Conservation (phyloP, 2,329 filamentous ascomycete genomes). For the Tolypocladium tundrense region DNA sequence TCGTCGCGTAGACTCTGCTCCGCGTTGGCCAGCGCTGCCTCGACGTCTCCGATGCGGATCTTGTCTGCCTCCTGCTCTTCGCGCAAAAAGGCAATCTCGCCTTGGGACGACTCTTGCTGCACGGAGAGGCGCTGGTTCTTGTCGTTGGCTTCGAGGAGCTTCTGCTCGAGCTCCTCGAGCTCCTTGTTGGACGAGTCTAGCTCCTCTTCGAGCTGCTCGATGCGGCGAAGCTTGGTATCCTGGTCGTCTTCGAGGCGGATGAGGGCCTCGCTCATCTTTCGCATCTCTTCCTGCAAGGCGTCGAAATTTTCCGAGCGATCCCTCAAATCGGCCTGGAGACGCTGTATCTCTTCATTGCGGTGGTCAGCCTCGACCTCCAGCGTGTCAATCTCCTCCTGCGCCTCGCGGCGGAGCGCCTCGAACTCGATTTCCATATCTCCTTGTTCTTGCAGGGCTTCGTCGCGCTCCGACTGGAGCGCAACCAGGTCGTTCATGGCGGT, state of each 20-base stretch:
- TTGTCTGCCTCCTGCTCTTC: conserved; percentile 98
- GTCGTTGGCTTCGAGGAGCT: conserved; percentile 71
- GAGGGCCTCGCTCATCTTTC: conserved; percentile 77
- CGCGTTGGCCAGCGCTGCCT: conserved; percentile 69
- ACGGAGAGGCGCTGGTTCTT: conserved; percentile 84
- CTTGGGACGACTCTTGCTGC: conserved; percentile 84
- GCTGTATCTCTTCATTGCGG: conserved; percentile 59
- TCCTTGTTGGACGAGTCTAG: conserved; percentile 77
- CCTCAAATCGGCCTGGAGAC: conserved; percentile 60
- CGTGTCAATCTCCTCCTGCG: conserved; percentile 55
- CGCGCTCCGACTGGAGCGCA: conserved; percentile 69
- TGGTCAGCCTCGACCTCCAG: conserved; percentile 64
- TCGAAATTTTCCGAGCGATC: conserved; percentile 79
- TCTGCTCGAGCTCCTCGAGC: conserved; percentile 74
- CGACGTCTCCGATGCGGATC: conserved; percentile 91
- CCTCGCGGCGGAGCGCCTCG: conserved; percentile 49
- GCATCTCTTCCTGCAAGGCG: conserved; percentile 89
- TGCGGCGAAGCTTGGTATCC: conserved; percentile 64
- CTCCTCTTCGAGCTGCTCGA: conserved; percentile 75
- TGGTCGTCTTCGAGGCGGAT: conserved; percentile 85
- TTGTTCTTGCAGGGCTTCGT: conserved; percentile 67
- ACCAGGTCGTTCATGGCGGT: conserved; percentile 71
- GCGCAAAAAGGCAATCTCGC: conserved; percentile 86
- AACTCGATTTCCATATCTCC: conserved; percentile 50
- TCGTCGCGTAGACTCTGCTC: conserved; percentile 76